phyloP scores from a whole-genome alignment of 768 basidiomycete species.

The Sarcodon aspratus region DNA sequence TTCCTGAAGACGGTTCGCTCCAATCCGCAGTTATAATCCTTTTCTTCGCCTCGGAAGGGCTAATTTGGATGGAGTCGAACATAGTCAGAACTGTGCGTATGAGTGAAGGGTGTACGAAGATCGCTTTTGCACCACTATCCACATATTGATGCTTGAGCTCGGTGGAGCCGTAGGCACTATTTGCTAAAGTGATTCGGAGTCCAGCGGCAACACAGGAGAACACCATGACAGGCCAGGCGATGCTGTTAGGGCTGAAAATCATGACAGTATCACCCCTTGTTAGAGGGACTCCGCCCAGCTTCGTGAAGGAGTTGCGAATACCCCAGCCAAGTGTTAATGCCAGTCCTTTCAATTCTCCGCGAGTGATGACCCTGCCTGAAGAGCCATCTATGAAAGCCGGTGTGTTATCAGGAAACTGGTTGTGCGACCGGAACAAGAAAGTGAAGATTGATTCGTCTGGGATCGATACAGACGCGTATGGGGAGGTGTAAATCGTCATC shows the following conservation, averaged over 20 bases:
- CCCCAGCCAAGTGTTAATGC: conserved; percentile 50
- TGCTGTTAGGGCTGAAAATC: conserved; percentile 59
- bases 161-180: conserved; percentile 51
- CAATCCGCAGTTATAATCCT: conserved; percentile 44
- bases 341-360: conserved; percentile 38
- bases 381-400: conserved; percentile 60
- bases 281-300: conserved; percentile 13
- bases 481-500: conserved; percentile 34
- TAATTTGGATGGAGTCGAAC: conserved; percentile 38
- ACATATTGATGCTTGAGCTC: conserved; percentile 67
- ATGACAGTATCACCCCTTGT: conserved; percentile 47
- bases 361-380: conserved; percentile 43
- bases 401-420: conserved; percentile 6
- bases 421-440: conserved; percentile 26
- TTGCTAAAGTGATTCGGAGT: conserved; percentile 59
- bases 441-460: conserved; percentile 35
- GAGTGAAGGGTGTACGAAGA: conserved; percentile 58
- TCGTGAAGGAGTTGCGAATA: conserved; percentile 24
- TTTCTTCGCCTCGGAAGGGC: conserved; percentile 32
- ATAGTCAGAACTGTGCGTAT: conserved; percentile 44
- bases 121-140: conserved; percentile 50
- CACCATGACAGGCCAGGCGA: conserved; percentile 41
- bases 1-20: conserved; percentile 11
- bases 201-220: conserved; percentile 49
- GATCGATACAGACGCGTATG: conserved; percentile 25